Evolutionary conservation across 1,284 basidiomycete species (phyloP).

Genomic region (Trametes hirsuta): DNA sequence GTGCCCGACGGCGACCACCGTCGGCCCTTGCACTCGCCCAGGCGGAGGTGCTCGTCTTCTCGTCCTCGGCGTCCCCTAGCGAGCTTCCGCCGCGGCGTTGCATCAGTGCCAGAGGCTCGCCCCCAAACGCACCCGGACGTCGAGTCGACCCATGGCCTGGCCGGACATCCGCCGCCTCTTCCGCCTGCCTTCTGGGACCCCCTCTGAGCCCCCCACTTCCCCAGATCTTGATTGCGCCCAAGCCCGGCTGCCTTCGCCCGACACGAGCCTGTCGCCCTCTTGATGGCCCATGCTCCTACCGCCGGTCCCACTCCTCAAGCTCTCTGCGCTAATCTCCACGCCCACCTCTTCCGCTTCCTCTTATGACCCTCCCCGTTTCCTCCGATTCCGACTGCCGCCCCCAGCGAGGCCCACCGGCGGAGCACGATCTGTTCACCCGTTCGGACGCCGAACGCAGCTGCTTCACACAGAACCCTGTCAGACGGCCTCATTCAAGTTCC

Average conservation of each 20-base stretch:
- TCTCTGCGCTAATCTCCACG: not conserved
- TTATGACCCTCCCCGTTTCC: not conserved
- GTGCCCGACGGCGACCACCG: too few species aligned
- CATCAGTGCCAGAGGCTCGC: not conserved
- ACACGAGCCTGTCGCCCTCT: slow-evolving; percentile 1
- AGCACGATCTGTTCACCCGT: not conserved
- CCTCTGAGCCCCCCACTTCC: not conserved
- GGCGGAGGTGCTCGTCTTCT: not conserved
- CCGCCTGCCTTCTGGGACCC: not conserved
- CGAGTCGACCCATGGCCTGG: too few species aligned
- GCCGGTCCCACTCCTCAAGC: not conserved
- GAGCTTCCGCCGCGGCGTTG: not conserved
- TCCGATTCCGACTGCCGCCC: slow-evolving; percentile 9
- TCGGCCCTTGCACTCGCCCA: not conserved
- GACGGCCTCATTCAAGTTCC: too few species aligned
- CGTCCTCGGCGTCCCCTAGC: not conserved
- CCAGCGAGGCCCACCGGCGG: not conserved
- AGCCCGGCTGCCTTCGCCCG: not conserved
- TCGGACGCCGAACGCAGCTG: not conserved
- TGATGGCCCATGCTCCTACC: slow-evolving; percentile 8
- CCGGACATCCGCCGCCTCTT: not conserved
- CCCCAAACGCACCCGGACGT: not conserved
- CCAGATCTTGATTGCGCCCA: slow-evolving; percentile 5
- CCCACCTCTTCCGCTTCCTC: not conserved
- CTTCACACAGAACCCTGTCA: too few species aligned